phyloP scores from a whole-genome alignment of 495 filamentous ascomycete genomes.

The Schizothecium vesticola region DNA sequence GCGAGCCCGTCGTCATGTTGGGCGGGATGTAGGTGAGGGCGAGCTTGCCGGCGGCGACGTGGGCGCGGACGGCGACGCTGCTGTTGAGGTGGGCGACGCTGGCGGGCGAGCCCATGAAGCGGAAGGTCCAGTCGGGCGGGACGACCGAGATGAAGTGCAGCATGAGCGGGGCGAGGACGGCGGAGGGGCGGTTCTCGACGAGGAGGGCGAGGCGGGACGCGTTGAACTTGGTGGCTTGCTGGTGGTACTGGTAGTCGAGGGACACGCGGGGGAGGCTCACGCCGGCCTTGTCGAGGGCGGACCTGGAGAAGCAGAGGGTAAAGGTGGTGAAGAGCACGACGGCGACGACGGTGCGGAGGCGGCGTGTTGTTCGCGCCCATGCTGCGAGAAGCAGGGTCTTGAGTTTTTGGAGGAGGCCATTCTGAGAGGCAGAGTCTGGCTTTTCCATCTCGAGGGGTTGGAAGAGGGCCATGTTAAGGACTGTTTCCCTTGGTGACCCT shows the following conservation, averaged over 20 bases:
- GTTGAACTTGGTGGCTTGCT: slow-evolving; percentile 35
- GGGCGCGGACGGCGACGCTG: slow-evolving; percentile 34
- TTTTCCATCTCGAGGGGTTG: slow-evolving; percentile 3
- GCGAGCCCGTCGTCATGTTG: slow-evolving; percentile 38
- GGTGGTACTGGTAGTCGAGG: slow-evolving; percentile 26
- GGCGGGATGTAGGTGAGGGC: slow-evolving; percentile 42
- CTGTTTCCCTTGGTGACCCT: neutral
- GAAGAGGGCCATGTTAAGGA: neutral
- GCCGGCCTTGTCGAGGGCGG: slow-evolving; percentile 7
- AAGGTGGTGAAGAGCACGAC: slow-evolving; percentile 19
- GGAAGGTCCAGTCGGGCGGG: slow-evolving; percentile 50
- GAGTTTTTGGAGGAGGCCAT: slow-evolving; percentile 20
- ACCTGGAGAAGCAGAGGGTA: slow-evolving; percentile 13
- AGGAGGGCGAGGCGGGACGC: slow-evolving; percentile 46
- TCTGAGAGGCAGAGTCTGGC: neutral
- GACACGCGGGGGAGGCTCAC: slow-evolving; percentile 24
- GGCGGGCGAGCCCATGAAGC: slow-evolving; percentile 43
- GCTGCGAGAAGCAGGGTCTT: slow-evolving; percentile 19
- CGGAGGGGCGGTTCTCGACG: slow-evolving; percentile 42
- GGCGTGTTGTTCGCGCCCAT: slow-evolving; percentile 30
- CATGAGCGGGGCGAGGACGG: slow-evolving; percentile 42
- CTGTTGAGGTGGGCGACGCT: slow-evolving; percentile 35
- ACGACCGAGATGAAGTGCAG: slow-evolving; percentile 49
- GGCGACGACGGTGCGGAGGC: slow-evolving; percentile 25
- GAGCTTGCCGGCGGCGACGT: slow-evolving; percentile 39